Conservation (phyloP, 2,329 filamentous ascomycete genomes). For the Xylaria polymorpha region DNA sequence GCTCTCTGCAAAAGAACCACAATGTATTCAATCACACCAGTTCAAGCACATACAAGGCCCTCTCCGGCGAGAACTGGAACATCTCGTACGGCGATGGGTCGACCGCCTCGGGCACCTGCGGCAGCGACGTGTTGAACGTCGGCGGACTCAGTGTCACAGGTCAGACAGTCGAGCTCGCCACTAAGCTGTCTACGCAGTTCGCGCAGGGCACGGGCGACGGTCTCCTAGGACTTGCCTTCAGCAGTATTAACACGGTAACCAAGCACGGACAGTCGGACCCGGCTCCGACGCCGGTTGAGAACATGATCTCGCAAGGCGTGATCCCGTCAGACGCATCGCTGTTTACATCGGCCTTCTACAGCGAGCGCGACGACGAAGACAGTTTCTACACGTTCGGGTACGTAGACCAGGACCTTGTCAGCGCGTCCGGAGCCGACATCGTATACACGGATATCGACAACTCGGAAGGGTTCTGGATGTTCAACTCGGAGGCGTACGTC, state of each 20-base stretch:
- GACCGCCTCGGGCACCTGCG: constrained; percentile 71
- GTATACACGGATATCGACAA: constrained; percentile 72
- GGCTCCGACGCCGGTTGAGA: constrained; percentile 72
- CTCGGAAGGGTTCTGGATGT: constrained; percentile 75
- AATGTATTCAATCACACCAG: constrained; percentile 69
- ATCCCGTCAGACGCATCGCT: constrained; percentile 64
- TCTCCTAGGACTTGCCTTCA: constrained; percentile 73
- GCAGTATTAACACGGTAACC: constrained; percentile 70
- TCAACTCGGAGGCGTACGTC: constrained; percentile 66
- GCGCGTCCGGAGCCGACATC: constrained; percentile 63
- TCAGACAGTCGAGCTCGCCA: constrained; percentile 74
- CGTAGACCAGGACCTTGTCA: constrained; percentile 71
- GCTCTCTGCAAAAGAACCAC: constrained; percentile 56
- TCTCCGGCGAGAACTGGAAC: constrained; percentile 66
- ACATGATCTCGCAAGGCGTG: constrained; percentile 68
- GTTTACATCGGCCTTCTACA: constrained; percentile 73
- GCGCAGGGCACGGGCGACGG: constrained; percentile 68
- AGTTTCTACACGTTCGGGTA: constrained; percentile 78
- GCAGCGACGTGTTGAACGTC: constrained; percentile 71
- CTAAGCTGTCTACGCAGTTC: constrained; percentile 68
- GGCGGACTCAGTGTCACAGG: constrained; percentile 70
- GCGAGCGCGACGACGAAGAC: constrained; percentile 60
- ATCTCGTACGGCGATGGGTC: constrained; percentile 76
- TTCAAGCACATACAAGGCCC: constrained; percentile 68
- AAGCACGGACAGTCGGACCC: constrained; percentile 55